Percentiles rank a stretch among this genome's conserved stretches.
phyloP scores from a whole-genome alignment of 2,329 filamentous ascomycete genomes.

The Colletotrichum viniferum region DNA sequence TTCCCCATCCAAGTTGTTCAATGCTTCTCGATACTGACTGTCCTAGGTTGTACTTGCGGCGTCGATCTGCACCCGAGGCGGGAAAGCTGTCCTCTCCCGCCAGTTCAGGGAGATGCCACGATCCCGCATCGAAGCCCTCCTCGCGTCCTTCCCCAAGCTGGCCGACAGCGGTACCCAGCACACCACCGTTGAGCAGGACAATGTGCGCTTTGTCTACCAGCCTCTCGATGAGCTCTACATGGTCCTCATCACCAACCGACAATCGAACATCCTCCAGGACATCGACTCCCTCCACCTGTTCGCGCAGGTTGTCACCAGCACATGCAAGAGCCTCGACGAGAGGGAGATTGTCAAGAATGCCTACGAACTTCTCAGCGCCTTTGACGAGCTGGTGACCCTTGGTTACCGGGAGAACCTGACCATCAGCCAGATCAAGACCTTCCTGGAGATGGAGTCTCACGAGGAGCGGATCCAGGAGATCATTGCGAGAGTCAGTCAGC shows the following conservation, averaged over 20 bases:
- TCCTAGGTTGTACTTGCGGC: conserved; percentile 93
- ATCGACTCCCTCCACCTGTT: conserved; percentile 98
- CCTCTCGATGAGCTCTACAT: conserved; percentile 99
- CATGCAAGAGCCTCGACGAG: conserved; percentile 95
- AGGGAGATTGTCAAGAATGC: conserved; percentile 93
- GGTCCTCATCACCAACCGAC: conserved; percentile 98
- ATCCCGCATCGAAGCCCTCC: conserved; percentile 93
- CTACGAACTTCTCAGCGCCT: conserved; percentile 94
- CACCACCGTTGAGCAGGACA: conserved; percentile 98
- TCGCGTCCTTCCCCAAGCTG: conserved; percentile 97
- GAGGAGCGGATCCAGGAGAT: conserved; percentile 99
- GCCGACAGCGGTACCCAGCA: conserved; percentile 96
- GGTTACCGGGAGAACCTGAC: conserved; percentile 97
- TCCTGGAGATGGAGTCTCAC: conserved; percentile 98
- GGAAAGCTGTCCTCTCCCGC: conserved; percentile 96
- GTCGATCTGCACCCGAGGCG: conserved; percentile 97
- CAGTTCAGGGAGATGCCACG: conserved; percentile 98
- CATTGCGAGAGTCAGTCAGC: conserved; percentile 75
- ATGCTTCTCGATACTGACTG: conserved; percentile 3
- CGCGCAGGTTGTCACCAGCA: conserved; percentile 94
- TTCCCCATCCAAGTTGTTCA: neutral
- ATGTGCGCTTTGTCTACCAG: conserved; percentile 99
- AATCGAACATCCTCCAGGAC: conserved; percentile 99
- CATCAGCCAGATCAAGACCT: conserved; percentile 97
- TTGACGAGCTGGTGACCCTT: conserved; percentile 94